Percentiles rank a stretch among this genome's conserved stretches.
These are phyloP conservation scores for Hyphopichia wangnamkhiaoensis DNA, from an alignment of 1,139 yeast genomes.

Conservation along the genomic window DNA sequence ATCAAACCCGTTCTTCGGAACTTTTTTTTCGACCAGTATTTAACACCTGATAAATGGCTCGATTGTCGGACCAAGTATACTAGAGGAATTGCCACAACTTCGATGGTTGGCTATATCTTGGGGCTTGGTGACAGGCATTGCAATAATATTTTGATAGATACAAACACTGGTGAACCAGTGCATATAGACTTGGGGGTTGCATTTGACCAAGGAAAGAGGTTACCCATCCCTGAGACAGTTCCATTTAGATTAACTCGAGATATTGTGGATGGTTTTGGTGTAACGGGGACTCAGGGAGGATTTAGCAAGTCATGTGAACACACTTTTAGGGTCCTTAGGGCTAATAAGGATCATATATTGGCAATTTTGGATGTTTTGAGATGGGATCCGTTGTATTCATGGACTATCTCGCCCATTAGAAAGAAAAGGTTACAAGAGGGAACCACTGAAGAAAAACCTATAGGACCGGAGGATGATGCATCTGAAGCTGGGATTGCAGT, in stretches of 20 bases:
- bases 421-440: slow-evolving; percentile 53
- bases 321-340: slow-evolving; percentile 67
- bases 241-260: slow-evolving; percentile 93
- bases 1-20: slow-evolving; percentile 68
- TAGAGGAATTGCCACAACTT: slow-evolving; percentile 79
- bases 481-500: slow-evolving; percentile 84
- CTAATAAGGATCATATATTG: slow-evolving; percentile 66
- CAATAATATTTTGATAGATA: slow-evolving; percentile 84
- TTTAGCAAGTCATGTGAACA: slow-evolving; percentile 74
- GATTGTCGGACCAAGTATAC: slow-evolving; percentile 63
- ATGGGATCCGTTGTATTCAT: slow-evolving; percentile 90
- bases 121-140: slow-evolving; percentile 97
- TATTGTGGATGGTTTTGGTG: slow-evolving; percentile 89
- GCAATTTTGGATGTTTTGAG: slow-evolving; percentile 83
- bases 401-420: slow-evolving; percentile 79
- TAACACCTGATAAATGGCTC: slow-evolving; percentile 74
- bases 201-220: slow-evolving; percentile 83
- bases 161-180: slow-evolving; percentile 80
- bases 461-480: slow-evolving; percentile 50
- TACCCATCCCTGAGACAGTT: slow-evolving; percentile 89
- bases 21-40: slow-evolving; percentile 72
- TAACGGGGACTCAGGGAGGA: slow-evolving; percentile 75
- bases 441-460: slow-evolving; percentile 16
- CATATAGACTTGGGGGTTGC: slow-evolving; percentile 97
- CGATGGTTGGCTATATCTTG: slow-evolving; percentile 82